Conservation (phyloP, 352 stramenopile genomes). For the Pythium utonaiense region DNA sequence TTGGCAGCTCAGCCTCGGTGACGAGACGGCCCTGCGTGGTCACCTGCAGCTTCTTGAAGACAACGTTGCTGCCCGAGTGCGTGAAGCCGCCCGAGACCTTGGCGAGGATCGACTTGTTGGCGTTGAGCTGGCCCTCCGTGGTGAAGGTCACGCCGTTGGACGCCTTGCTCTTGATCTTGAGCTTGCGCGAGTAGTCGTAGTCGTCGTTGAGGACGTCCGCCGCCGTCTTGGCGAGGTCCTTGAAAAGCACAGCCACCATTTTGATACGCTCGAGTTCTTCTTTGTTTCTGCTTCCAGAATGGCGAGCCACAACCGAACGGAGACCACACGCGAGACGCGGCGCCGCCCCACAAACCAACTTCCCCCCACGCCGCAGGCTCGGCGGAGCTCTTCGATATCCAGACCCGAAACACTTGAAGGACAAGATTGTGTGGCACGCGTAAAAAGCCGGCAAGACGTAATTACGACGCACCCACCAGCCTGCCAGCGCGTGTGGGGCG, state of each 20-base stretch:
- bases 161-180: constrained; percentile 90
- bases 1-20: constrained; percentile 71
- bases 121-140: constrained; percentile 79
- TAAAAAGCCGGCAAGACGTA: not conserved
- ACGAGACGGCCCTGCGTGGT: constrained; percentile 76
- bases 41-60: constrained; percentile 88
- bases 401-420: not conserved
- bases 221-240: constrained; percentile 84
- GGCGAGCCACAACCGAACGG: no score
- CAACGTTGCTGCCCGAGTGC: constrained; percentile 48
- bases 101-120: constrained; percentile 85
- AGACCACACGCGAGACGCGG: constrained; percentile 11
- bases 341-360: constrained; percentile 11
- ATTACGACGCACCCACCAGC: no score
- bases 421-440: not conserved
- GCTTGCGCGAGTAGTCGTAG: constrained; percentile 89
- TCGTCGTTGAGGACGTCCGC: constrained; percentile 85
- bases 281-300: constrained; percentile 42
- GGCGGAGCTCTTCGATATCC: constrained; percentile 5
- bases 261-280: constrained; percentile 22
- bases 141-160: constrained; percentile 84
- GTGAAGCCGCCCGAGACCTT: constrained; percentile 79
- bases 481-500: no score
- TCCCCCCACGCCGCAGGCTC: constrained; percentile 7
- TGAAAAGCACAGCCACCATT: constrained; percentile 79